phyloP scores from a whole-genome alignment of 2,329 filamentous ascomycete genomes.

The Knoxdaviesia proteae region DNA sequence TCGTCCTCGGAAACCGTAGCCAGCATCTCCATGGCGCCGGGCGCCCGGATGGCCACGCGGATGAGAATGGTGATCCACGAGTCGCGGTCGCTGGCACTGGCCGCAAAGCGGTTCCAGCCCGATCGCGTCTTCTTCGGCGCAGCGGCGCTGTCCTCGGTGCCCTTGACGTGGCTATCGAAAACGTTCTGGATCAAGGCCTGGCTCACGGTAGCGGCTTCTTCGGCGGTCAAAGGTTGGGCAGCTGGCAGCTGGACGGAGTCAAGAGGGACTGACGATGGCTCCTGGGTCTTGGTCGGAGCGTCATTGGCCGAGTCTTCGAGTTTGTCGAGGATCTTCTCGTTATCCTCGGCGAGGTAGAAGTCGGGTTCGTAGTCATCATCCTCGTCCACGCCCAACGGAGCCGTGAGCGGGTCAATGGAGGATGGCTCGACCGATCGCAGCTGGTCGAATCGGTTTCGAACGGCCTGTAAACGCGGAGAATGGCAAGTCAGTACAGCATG shows the following conservation, averaged over 20 bases:
- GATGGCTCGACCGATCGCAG: slow-evolving; percentile 7
- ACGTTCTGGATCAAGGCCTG: slow-evolving; percentile 5
- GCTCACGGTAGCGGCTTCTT: slow-evolving; percentile 12
- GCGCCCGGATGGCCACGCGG: slow-evolving; percentile 62
- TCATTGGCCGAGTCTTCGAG: slow-evolving; percentile 47
- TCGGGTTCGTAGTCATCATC: slow-evolving; percentile 91
- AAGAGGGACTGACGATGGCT: slow-evolving; percentile 30
- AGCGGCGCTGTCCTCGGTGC: slow-evolving; percentile 36
- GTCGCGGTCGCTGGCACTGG: slow-evolving; percentile 65
- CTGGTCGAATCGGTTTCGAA: slow-evolving; percentile 25
- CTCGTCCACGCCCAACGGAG: slow-evolving; percentile 43
- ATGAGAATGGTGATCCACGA: slow-evolving; percentile 81
- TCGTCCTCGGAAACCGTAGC: slow-evolving; percentile 51
- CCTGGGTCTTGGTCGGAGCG: slow-evolving; percentile 10
- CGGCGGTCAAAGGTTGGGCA: slow-evolving; percentile 50
- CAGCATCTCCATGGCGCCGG: slow-evolving; percentile 58
- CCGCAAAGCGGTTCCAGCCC: slow-evolving; percentile 69
- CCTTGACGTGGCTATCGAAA: slow-evolving; percentile 27
- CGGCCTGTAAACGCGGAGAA: slow-evolving; percentile 4
- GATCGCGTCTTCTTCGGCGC: slow-evolving; percentile 37
- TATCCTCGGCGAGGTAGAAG: slow-evolving; percentile 55
- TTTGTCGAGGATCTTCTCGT: slow-evolving; percentile 59
- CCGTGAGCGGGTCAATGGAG: slow-evolving; percentile 32
- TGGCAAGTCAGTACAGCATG: too few relatives aligned
- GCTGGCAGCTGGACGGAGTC: slow-evolving; percentile 63